Evolutionary conservation across 1,284 basidiomycete species (phyloP), one percentile per base, ranked within the genome.

Genomic region (Dichomitus squalens): DNA sequence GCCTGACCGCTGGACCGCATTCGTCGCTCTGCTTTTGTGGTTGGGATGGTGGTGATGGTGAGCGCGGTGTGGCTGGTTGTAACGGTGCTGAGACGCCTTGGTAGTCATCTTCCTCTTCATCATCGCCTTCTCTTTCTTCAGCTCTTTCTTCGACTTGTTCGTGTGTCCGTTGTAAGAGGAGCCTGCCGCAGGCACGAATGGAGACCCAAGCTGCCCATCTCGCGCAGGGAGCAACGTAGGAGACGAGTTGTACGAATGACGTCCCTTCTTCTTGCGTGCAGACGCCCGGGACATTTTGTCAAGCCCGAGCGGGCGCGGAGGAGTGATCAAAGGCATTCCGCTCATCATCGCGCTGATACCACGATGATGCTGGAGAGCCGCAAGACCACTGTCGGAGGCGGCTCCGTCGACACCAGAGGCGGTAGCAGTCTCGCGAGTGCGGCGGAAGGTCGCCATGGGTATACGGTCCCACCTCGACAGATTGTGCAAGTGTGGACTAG

Each of bases 381-480:
- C 65, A 43, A 74, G 65, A 20, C 75, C 78, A 39, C 73, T 73
- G 39, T 75, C 76, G 8, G 72, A 68, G 18, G 62, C 61, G 9
- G 74, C 70, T 33, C 68, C 70, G 54, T 79, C 76, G 34, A 74
- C 64, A 39, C 58, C 60, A 16, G 64, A 63, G 18, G 55, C 60
- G 35, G 70, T 64, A 25, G 72, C 72, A 8, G 69, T 74, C 63
- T 83, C 84, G 41, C 84, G 79, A 7, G 84, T 86, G 52, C 86
- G 82, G 23, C 88, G 82, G 77, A 91, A 91, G 14, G 88, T 85
- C 53, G 81, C 80, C 56, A 90, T 85, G 8, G 89, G 87, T 49
- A 92, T 84, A 53, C 82, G 76, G 60, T 92, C 89, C 90, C 90
- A 92, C 3, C 89, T 78, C 52, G 73, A 82, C 23, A 89, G 74